Evolutionary conservation across 192 early-diverging fungal species (phyloP).

Genomic region (Lobosporangium transversale): DNA sequence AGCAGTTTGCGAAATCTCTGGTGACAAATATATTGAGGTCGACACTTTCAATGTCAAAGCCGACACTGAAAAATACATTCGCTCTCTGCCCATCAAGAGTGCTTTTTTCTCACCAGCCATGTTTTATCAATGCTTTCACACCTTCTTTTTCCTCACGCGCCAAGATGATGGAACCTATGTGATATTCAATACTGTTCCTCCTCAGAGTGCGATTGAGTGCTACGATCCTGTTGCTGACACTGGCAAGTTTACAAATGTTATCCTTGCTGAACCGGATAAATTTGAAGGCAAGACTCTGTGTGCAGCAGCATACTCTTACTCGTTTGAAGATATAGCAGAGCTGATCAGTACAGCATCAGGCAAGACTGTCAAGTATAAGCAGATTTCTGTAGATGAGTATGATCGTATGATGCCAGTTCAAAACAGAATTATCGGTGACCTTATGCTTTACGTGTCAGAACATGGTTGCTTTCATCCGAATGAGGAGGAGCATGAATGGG

Average conservation of each 20-base stretch:
- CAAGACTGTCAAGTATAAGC: slow-evolving; percentile 18
- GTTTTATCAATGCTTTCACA: slow-evolving; percentile 13
- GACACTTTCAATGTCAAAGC: too few species aligned
- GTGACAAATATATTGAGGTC: background rate
- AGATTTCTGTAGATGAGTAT: slow-evolving; percentile 4
- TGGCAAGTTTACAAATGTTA: slow-evolving; percentile 19
- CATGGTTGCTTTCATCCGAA: slow-evolving; percentile 2
- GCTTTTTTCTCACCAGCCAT: slow-evolving; percentile 13
- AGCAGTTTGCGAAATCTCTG: slow-evolving; percentile 12
- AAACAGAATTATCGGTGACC: background rate
- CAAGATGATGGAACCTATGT: slow-evolving; percentile 14
- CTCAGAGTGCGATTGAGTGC: background rate
- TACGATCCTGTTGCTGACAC: background rate
- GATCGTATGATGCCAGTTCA: background rate
- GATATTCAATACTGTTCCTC: slow-evolving; percentile 6
- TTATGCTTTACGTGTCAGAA: background rate
- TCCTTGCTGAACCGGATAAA: too few species aligned
- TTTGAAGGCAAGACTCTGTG: slow-evolving; percentile 21
- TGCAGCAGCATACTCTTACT: background rate
- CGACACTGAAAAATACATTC: too few species aligned
- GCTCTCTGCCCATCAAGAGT: too few species aligned
- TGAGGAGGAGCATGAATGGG: background rate
- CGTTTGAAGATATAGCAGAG: slow-evolving; percentile 3
- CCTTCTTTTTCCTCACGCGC: background rate
- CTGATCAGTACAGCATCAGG: slow-evolving; percentile 11